phyloP scores from a whole-genome alignment of 257 asterid species.

The Plectranthus barbatus region DNA sequence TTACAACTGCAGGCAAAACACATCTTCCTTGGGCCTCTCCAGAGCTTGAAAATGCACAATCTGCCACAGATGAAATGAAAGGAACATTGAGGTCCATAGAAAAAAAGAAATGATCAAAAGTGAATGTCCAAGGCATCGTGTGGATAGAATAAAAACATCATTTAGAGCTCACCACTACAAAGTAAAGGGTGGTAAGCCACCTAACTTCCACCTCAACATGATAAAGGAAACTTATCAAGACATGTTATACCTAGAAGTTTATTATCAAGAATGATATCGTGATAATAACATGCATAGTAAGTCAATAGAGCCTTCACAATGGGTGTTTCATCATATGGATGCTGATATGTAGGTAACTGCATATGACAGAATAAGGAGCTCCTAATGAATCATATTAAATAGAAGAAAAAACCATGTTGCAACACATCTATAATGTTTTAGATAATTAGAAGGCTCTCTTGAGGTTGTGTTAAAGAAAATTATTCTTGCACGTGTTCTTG shows the following conservation, averaged over 20 bases:
- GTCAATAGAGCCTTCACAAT: background rate
- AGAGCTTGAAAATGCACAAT: slow-evolving; percentile 81
- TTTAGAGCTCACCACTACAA: slow-evolving; percentile 74
- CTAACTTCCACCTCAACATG: slow-evolving; percentile 95
- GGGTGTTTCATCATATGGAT: background rate
- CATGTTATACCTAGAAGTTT: slow-evolving; percentile 36
- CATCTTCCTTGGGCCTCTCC: slow-evolving; percentile 93
- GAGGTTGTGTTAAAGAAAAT: background rate
- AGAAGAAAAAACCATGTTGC: background rate
- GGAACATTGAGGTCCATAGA: background rate
- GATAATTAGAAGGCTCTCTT: background rate
- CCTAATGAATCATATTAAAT: background rate
- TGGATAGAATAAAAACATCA: background rate
- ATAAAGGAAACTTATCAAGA: slow-evolving; percentile 72
- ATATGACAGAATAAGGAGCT: background rate
- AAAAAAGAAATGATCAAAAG: too few species aligned
- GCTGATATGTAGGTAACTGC: background rate
- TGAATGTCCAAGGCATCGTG: background rate
- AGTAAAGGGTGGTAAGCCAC: slow-evolving; percentile 75
- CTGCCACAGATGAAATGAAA: slow-evolving; percentile 36
- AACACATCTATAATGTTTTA: background rate
- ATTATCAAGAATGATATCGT: background rate
- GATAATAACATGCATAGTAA: background rate
- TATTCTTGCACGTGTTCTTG: background rate
- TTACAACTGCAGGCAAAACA: slow-evolving; percentile 85